These are phyloP conservation scores for Aspergillus brasiliensis DNA, from an alignment of 2,329 filamentous ascomycete species.

Conservation along the genomic window DNA sequence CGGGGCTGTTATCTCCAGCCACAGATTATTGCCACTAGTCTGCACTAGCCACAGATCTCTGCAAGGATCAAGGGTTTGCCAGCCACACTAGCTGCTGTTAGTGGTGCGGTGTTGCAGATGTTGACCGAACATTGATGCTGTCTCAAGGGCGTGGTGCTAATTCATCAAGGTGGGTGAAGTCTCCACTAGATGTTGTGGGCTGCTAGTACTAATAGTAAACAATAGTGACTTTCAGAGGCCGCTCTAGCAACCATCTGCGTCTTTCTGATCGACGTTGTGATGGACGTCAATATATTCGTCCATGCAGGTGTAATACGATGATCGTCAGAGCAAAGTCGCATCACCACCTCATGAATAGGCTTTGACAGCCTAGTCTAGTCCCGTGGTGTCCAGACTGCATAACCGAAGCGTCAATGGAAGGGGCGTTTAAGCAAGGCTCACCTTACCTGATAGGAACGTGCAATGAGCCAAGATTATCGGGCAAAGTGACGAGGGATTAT, in stretches of 20 bases:
- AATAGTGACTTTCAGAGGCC: neutral
- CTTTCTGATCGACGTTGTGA: neutral
- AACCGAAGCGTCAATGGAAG: neutral
- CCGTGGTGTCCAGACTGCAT: neutral
- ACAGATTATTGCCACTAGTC: constrained; percentile 7
- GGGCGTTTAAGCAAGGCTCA: neutral
- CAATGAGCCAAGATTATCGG: neutral
- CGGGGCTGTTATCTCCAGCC: neutral
- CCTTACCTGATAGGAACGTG: neutral
- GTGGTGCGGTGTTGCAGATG: neutral
- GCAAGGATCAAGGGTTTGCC: constrained; percentile 7
- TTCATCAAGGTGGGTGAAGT: neutral
- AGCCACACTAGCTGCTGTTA: constrained; percentile 2
- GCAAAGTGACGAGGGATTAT: neutral
- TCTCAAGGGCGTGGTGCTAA: neutral
- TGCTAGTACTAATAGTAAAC: neutral
- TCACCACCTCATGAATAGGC: neutral
- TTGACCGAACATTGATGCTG: neutral
- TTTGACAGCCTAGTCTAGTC: neutral
- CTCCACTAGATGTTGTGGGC: neutral
- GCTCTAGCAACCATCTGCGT: neutral
- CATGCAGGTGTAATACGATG: neutral
- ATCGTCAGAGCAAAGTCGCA: neutral
- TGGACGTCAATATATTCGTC: neutral
- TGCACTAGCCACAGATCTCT: constrained; percentile 12